These are phyloP conservation scores for Hansenula sp. DNA, from an alignment of 1,139 yeast genomes.

Conservation along the genomic window DNA sequence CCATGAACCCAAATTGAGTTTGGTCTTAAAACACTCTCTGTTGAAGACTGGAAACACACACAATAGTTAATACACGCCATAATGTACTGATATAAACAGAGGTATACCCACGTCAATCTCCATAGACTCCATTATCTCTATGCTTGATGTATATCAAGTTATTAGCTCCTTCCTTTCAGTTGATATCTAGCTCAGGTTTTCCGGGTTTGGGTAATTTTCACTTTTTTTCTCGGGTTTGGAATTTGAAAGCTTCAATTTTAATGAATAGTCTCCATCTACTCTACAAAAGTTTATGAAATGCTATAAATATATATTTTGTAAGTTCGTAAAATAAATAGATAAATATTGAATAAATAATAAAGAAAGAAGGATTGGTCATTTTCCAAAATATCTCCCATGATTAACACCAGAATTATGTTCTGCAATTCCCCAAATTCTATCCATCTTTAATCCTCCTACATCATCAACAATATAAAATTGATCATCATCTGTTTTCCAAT, in stretches of 20 bases:
- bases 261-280: too few species aligned
- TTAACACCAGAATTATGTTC: conserved; percentile 64
- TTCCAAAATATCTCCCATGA: conserved; percentile 48
- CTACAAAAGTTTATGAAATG: too few species aligned
- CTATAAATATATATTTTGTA: too few species aligned
- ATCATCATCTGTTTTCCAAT: conserved; percentile 48
- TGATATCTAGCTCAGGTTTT: too few species aligned
- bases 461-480: conserved; percentile 63
- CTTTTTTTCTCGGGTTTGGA: too few species aligned
- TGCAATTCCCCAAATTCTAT: conserved; percentile 75
- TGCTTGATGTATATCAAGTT: too few species aligned
- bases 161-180: too few species aligned
- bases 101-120: conserved; percentile 2
- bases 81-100: too few species aligned
- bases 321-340: too few species aligned
- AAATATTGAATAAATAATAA: not conserved
- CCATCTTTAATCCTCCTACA: conserved; percentile 81
- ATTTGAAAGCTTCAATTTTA: too few species aligned
- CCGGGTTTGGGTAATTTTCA: too few species aligned
- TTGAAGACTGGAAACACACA: not conserved
- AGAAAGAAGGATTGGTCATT: conserved; percentile 3
- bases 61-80: not conserved
- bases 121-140: conserved; percentile 3
- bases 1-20: conserved; percentile 20
- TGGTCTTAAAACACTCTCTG: conserved; percentile 13